A percentile compares a stretch with the other conserved stretches of the same genome.
Conservation (phyloP, 2,329 filamentous ascomycete species). For the Fusarium torulosum region DNA sequence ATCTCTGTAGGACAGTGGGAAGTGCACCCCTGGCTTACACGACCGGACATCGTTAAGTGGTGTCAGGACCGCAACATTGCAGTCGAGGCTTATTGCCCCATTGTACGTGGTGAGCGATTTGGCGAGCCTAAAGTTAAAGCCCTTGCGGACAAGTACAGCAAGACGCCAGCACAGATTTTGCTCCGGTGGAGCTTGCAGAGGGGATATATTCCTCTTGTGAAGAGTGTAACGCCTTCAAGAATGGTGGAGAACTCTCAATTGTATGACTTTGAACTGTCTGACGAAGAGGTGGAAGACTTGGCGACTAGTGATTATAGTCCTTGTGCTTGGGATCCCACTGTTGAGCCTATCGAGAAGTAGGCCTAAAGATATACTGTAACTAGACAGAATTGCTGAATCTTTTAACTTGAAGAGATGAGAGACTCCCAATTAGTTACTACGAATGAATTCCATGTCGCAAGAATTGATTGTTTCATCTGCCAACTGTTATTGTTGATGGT, state of each 20-base stretch:
- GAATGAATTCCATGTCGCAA: neutral
- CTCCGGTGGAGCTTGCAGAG: constrained; percentile 87
- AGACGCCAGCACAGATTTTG: constrained; percentile 81
- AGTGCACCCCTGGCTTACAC: constrained; percentile 87
- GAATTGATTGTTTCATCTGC: neutral
- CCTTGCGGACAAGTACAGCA: constrained; percentile 78
- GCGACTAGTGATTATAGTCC: constrained; percentile 66
- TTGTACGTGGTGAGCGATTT: constrained; percentile 76
- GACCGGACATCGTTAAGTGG: constrained; percentile 85
- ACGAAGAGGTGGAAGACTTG: constrained; percentile 64
- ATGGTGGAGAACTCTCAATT: constrained; percentile 73
- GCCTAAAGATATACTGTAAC: neutral
- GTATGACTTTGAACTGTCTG: constrained; percentile 67
- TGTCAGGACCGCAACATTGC: constrained; percentile 72
- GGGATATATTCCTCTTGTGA: constrained; percentile 78
- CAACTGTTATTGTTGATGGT: constrained; percentile 17
- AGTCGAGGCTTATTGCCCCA: constrained; percentile 72
- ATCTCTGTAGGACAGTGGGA: constrained; percentile 91
- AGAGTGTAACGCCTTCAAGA: constrained; percentile 76
- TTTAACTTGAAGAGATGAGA: neutral
- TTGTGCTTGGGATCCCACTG: constrained; percentile 69
- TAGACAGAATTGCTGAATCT: neutral
- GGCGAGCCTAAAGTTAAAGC: constrained; percentile 74
- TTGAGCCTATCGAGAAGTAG: constrained; percentile 59
- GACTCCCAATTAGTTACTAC: neutral